These are phyloP conservation scores for Thecamonas trahens DNA, from an alignment of 78 protist genomes.

Conservation along the genomic window DNA sequence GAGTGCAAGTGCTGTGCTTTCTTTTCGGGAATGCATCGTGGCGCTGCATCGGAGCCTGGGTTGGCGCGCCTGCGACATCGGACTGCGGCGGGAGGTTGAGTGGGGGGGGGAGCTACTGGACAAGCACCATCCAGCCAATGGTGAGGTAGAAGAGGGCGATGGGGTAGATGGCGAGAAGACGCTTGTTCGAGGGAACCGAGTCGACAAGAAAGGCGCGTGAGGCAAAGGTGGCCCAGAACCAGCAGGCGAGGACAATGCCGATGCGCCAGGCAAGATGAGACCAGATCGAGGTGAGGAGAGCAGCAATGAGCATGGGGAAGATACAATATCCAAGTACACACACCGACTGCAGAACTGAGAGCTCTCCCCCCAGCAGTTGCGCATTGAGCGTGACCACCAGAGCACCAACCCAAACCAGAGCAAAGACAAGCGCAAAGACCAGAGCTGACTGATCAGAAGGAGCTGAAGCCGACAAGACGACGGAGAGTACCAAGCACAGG, in stretches of 20 bases:
- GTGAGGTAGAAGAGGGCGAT: conserved; percentile 40
- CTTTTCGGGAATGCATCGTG: too few species aligned
- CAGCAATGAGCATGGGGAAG: conserved; percentile 27
- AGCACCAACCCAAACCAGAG: conserved; percentile 46
- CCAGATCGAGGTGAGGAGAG: not conserved
- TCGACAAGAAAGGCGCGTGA: conserved; percentile 20
- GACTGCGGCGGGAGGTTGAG: too few species aligned
- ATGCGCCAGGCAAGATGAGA: not conserved
- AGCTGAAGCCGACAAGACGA: not conserved
- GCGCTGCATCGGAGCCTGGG: too few species aligned
- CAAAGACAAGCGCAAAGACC: conserved; percentile 47
- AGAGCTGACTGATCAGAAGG: not conserved
- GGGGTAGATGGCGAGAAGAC: conserved; percentile 42
- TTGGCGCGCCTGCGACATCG: too few species aligned
- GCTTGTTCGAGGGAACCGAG: conserved; percentile 8
- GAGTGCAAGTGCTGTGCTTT: too few species aligned
- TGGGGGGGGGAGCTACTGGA: too few species aligned
- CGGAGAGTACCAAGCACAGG: conserved; percentile 47
- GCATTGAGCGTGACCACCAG: conserved; percentile 49
- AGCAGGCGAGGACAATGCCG: not conserved
- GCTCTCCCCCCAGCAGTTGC: conserved; percentile 50
- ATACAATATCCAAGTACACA: conserved; percentile 70
- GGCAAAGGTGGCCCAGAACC: conserved; percentile 18
- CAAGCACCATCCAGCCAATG: conserved; percentile 26
- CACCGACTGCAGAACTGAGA: conserved; percentile 55